Evolutionary conservation across 768 basidiomycete species (phyloP), one percentile per base, ranked within the genome.

Genomic region (Naganishia vaughanmartiniae): DNA sequence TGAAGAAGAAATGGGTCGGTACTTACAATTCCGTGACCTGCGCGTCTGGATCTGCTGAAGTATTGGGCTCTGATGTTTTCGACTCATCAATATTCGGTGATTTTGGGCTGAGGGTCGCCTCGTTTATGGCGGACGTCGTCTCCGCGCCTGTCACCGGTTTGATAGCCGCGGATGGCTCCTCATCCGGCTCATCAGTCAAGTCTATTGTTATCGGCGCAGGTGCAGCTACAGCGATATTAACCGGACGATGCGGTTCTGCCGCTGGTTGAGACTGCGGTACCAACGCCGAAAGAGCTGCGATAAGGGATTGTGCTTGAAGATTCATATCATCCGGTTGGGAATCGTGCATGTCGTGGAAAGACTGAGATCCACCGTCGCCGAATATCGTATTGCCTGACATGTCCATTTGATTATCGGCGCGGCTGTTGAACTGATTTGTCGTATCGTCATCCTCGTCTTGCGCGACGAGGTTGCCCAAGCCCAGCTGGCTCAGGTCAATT

Each of bases 251-350:
- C 24, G 36, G 14, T 26, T 63, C 60, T 4, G 60, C 31, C 14
- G 30, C 2, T 63, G 60, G 36, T 45, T 63, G 60, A 4, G 60
- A 63, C 26, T 63, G 60, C 1, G 60, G 60, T 15, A 63, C 60
- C 10, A 63, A 34, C 11, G 60, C 60, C 5, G 60, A 63, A 24
- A 63, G 42, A 24, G 60, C 60, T 26, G 60, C 60, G 30, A 63
- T 63, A 11, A 63, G 60, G 7, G 60, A 63, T 36, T 63, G 60
- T 6, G 60, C 60, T 63, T 63, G 60, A 28, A 63, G 60, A n/a
- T 63, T 63, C 60, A 63, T 63, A 45, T 63, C 60, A 30, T 63
- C 60, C 39, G 36, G 60, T 21, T 63, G 60, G 30, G 60, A 63
- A 24, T 63, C 57, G 17, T 34, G 5, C 19, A 36, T 24, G 33